Conservation (phyloP, 768 basidiomycete species). For the Xerocomus brunneocitrinus region DNA sequence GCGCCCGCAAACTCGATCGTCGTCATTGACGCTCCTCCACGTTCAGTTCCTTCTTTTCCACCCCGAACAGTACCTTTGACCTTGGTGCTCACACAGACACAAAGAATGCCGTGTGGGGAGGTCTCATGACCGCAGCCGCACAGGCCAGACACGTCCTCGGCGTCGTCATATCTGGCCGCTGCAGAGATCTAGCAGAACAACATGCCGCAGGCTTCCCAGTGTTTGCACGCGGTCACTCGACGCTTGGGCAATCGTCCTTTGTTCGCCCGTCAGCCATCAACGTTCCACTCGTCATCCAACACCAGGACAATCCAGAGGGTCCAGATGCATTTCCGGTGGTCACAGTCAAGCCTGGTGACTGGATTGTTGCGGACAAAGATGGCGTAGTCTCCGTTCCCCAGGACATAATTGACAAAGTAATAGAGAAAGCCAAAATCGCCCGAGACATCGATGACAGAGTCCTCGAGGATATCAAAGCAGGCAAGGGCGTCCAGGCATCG, state of each 20-base stretch:
- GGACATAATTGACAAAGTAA: constrained; percentile 48
- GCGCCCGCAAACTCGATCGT: constrained; percentile 61
- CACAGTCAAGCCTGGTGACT: constrained; percentile 67
- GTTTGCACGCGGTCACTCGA: constrained; percentile 77
- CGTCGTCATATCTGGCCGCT: constrained; percentile 79
- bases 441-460: constrained; percentile 66
- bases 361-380: constrained; percentile 83
- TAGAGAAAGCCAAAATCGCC: constrained; percentile 53
- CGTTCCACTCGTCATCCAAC: constrained; percentile 50
- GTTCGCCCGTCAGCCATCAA: constrained; percentile 76
- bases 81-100: constrained; percentile 40
- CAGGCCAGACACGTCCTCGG: constrained; percentile 64
- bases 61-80: constrained; percentile 1
- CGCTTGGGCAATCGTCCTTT: constrained; percentile 81
- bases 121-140: constrained; percentile 86
- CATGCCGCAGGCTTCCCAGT: constrained; percentile 68
- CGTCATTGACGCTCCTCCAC: constrained; percentile 68
- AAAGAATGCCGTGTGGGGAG: constrained; percentile 89
- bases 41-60: constrained; percentile 39
- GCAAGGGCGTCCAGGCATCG: constrained; percentile 70
- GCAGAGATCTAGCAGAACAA: constrained; percentile 81
- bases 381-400: constrained; percentile 81
- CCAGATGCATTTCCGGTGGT: constrained; percentile 47
- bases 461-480: constrained; percentile 68
- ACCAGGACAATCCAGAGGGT: constrained; percentile 29